A percentile compares a stretch with the other conserved stretches of the same genome.
Conservation (phyloP, 345 rosid genomes). For the Dovyalis caffra region DNA sequence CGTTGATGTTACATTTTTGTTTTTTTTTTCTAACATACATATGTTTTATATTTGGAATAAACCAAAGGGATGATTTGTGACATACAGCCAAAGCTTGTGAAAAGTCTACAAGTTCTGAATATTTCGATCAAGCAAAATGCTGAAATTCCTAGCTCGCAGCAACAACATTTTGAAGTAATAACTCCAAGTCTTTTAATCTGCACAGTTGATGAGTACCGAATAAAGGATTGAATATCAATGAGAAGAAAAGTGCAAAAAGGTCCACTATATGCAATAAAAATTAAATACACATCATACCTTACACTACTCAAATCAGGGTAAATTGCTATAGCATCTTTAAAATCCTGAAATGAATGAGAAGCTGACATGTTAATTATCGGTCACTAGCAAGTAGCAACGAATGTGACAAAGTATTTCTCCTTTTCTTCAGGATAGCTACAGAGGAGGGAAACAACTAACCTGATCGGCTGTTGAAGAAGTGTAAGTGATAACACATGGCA, state of each 20-base stretch:
- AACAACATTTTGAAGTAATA: constrained; percentile 43
- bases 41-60: too few relatives aligned
- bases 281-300: constrained; percentile 36
- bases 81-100: neutral
- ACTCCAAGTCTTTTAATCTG: constrained; percentile 64
- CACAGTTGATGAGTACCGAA: constrained; percentile 1
- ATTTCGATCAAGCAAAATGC: neutral
- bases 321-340: constrained; percentile 64
- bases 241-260: neutral
- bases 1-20: too few relatives aligned
- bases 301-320: constrained; percentile 80
- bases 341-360: constrained; percentile 51
- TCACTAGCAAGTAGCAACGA: neutral
- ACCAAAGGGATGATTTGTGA: neutral
- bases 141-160: constrained; percentile 36
- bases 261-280: neutral
- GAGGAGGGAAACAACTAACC: constrained; percentile 37
- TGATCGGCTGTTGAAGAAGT: constrained; percentile 90
- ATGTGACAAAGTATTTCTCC: neutral
- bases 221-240: neutral
- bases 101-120: constrained; percentile 1
- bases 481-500: constrained; percentile 81
- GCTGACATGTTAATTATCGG: constrained; percentile 1
- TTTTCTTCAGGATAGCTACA: neutral
- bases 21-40: too few relatives aligned